Conservation (phyloP, 2,329 filamentous ascomycete genomes). For the Colletotrichum cordylinicola region DNA sequence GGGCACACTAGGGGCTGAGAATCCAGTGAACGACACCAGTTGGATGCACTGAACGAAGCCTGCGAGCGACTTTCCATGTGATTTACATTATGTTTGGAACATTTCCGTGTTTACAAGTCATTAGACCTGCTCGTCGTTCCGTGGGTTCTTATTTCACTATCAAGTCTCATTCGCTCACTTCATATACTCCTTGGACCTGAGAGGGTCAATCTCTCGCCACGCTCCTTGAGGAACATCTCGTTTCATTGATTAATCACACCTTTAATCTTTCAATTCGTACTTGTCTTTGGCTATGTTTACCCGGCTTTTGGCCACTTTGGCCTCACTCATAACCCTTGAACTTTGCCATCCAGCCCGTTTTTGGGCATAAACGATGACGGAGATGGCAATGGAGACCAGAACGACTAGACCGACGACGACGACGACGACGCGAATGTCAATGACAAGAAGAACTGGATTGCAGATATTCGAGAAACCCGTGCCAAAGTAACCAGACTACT, state of each 20-base stretch:
- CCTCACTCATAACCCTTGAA: no score
- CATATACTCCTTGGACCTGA: not conserved
- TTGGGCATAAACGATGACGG: no score
- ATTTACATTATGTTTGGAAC: not conserved
- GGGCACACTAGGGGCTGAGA: not conserved
- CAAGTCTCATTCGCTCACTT: not conserved
- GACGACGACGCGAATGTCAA: no score
- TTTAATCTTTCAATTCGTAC: rapidly evolving
- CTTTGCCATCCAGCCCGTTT: no score
- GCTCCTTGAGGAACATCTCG: not conserved
- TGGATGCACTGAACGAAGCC: not conserved
- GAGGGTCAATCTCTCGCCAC: not conserved
- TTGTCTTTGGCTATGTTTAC: not conserved
- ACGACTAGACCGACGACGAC: no score
- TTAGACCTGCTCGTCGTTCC: rapidly evolving
- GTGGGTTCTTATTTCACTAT: rapidly evolving
- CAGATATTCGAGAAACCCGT: no score
- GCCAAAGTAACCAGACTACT: not conserved
- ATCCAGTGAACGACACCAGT: not conserved
- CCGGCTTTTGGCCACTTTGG: no score
- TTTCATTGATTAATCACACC: rapidly evolving
- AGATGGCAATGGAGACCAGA: no score
- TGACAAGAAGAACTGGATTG: no score
- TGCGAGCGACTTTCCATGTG: not conserved
- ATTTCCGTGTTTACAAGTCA: not conserved